Evolutionary conservation across 148 eudicot species (phyloP), one percentile per base, ranked within the genome.

Genomic region (Amaranthus palmeri): DNA sequence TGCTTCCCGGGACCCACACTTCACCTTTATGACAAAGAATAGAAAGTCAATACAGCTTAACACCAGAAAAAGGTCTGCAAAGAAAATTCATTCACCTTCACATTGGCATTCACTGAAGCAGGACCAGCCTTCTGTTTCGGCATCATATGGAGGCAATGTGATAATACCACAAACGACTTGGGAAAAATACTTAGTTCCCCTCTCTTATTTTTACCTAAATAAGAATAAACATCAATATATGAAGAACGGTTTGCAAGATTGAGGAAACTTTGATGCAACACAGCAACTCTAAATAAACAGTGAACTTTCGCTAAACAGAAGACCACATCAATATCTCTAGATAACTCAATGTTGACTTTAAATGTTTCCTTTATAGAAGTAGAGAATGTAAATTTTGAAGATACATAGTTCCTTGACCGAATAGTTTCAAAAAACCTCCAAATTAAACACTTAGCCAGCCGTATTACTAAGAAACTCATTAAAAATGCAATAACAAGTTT

Each of bases 91-190:
- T 55, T 53, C 14, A 78, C 75, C 69, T 72, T 84, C 41, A 80
- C 88, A 79, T 74, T 86, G 44, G 67, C 65, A 71, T 74, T 87
- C 11, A 88, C 93, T 10, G 81, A 54, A 40, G 81, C 86, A 76
- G 88, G 70, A 55, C 72, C 91, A 62, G 79, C 75, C 68, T 88
- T 92, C 74, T 85, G 90, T 74, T 86, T 80, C 12, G 96, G 96
- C 91, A 93, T 82, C 95, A 93, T 88, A 75, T 87, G 96, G 65
- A 93, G 90, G 72, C 98, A 90, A 67, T 87, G 95, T 6, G 98
- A 93, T 58, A 90, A 77, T 50, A 80, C 82, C 3, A 72, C 48
- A 93, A n/a, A n/a, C n/a, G n/a, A n/a, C n/a, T n/a, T n/a, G n/a
- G n/a, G n/a, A n/a, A n/a, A n/a, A n/a, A n/a, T 77, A 74, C 96